These are phyloP conservation scores for Lipomyces starkeyi DNA, from an alignment of 805 yeast species.

Conservation along the genomic window DNA sequence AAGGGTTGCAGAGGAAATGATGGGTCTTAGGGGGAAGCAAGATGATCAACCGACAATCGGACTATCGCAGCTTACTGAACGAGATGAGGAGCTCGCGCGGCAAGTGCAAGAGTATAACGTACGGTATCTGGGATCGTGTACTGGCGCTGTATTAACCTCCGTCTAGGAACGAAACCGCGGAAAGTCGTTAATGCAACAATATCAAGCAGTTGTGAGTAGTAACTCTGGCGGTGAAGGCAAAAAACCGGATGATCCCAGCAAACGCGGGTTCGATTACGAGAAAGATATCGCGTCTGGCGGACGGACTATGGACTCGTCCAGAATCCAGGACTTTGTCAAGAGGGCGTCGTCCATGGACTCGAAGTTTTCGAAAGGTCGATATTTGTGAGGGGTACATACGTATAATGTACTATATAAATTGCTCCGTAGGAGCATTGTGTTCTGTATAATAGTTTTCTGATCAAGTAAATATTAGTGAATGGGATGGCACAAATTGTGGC, in stretches of 20 bases:
- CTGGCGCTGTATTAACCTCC: too few species aligned
- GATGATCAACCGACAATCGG: conserved; percentile 13
- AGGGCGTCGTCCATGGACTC: conserved; percentile 36
- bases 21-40: conserved; percentile 33
- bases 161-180: conserved; percentile 34
- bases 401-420: neutral
- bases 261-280: conserved; percentile 37
- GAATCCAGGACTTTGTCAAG: conserved; percentile 26
- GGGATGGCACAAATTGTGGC: neutral
- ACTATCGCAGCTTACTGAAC: conserved; percentile 13
- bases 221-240: conserved; percentile 13
- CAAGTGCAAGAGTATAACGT: conserved; percentile 32
- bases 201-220: conserved; percentile 23
- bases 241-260: conserved; percentile 33
- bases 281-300: conserved; percentile 38
- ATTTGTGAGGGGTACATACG: conserved; percentile 11
- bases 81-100: conserved; percentile 29
- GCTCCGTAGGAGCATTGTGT: neutral
- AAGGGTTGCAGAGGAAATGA: conserved; percentile 39
- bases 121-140: neutral
- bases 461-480: neutral
- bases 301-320: conserved; percentile 20
- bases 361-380: conserved; percentile 32
- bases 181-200: conserved; percentile 32
- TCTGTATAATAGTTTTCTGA: neutral